These are phyloP conservation scores for Debaryomyces tyrocola DNA, from an alignment of 805 yeast genomes.

Conservation along the genomic window DNA sequence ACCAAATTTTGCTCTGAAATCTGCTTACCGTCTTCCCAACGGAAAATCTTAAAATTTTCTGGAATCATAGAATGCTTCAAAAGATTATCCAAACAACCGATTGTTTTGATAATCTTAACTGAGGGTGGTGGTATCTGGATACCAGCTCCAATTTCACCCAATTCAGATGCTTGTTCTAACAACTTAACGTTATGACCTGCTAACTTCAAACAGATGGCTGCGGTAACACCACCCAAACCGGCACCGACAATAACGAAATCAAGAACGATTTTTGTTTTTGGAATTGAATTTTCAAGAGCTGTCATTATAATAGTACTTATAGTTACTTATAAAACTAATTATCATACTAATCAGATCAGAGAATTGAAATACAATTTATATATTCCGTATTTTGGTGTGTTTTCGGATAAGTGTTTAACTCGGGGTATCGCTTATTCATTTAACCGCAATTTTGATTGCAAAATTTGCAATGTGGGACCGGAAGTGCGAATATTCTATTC, in stretches of 20 bases:
- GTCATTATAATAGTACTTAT: neutral
- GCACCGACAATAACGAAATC: constrained; percentile 26
- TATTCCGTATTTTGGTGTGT: neutral
- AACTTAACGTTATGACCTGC: constrained; percentile 25
- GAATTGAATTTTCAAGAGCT: constrained; percentile 2
- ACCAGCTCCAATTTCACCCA: constrained; percentile 35
- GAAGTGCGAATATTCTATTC: neutral
- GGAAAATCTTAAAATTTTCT: constrained; percentile 7
- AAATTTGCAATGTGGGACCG: neutral
- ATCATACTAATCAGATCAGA: no score
- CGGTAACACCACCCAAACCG: constrained; percentile 29
- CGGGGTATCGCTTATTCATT: neutral
- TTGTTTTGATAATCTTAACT: constrained; percentile 16
- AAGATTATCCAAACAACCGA: constrained; percentile 16
- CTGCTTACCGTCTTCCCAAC: constrained; percentile 19
- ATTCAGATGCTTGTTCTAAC: constrained; percentile 22
- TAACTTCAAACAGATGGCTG: constrained; percentile 21
- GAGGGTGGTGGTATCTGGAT: constrained; percentile 32
- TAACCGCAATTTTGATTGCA: neutral
- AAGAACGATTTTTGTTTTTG: constrained; percentile 9
- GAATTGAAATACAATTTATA: no score
- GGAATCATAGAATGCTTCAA: constrained; percentile 15
- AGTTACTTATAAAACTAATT: no score
- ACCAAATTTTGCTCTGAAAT: constrained; percentile 17
- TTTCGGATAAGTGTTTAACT: neutral